Base-by-base conservation (phyloP, 1,139 yeast genomes). In the Yamadazyma kanchanaburiensis region DNA sequence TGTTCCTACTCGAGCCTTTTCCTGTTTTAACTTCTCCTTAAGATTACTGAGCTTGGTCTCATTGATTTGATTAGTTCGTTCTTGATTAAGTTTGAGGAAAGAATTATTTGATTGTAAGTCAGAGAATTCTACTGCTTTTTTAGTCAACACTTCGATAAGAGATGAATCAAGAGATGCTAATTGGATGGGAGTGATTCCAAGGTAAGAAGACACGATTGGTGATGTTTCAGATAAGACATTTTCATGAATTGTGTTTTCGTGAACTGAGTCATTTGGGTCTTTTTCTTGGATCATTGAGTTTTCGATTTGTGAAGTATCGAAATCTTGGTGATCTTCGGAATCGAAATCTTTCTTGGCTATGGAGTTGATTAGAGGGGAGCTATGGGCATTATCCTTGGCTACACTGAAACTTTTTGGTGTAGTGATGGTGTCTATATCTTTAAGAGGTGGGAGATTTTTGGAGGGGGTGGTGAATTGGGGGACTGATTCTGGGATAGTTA, bases 71-170 rank as follows among this genome's bases (percentile, higher is more conserved):
- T 64, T 56, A 5, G 64, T 42, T 42, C 76, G 84, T 45, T 80
- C 87, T 31, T 65, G 58, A 30, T 70, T 68, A 15, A 79, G 65
- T 45, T 74, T 74, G 19, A 74, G 50, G 14, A 75, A 58, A 13
- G 75, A 53, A 27, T 68, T 63, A 38, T 76, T 77, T 1, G 84
- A 70, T 34, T 65, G 60, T 22, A 79, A 37, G 3, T 66, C 66
- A 27, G 75, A 71, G 38, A 61, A 60, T 35, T 75, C 77, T 3
- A 61, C 48, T 2, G 80, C 61, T 37, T 69, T 70, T 2, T 55
- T 49, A 4, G 63, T 57, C 15, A 81, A 48, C 15, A 60, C 60
- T 4, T 53, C 51, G 4, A 71, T 32, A 0, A 66, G 32, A 0
- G 34, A 41, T 2, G 38, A 33, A 22, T 56, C 51, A 2, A 58